Evolutionary conservation across 2,329 filamentous ascomycete species (phyloP), one percentile per base, ranked within the genome.

Genomic region (Alternaria arborescens): DNA sequence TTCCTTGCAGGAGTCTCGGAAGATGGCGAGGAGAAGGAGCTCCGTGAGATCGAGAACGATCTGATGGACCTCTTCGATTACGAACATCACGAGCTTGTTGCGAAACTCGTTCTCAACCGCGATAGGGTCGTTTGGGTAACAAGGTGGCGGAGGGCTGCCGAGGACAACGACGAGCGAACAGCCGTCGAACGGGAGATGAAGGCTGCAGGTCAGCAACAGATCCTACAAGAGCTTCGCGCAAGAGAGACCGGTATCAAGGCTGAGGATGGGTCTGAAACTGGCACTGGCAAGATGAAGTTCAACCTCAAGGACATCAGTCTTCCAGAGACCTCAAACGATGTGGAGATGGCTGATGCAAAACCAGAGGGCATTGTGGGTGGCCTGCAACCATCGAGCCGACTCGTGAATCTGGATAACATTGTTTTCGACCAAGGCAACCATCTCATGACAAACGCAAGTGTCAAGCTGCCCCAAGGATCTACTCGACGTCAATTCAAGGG

Each of bases 11-110:
- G 91, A 44, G 86, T 90, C 64, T 85, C 89, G 3, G 90, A 87
- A 52, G 90, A 91, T 56, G 93, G 91, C 16, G 90, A 94, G 61
- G 93, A 96, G 72, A 94, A 92, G 78, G 86, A 91, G 14, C 83
- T 98, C 30, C 89, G 94, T 71, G 94, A 99, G 73, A 94, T 98
- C 57, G 95, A 99, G 75, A 99, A 99, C 78, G 95, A 99, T 65
- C 84, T 99, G 59, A 98, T 98, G 91, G 95, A 97, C 72, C 86
- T 99, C 0, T 98, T 99, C 71, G 95, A 99, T 72, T 99, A 97
- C 73, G 94, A 98, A 72, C 91, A 97, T 73, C 93, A 96, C 62
- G 93, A 97, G 66, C 85, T 97, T 55, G 95, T 98, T 26, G 90
- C 92, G 66, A 94, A 93, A 78, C 86, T 99, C 16, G 93, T 98